Base-by-base conservation (phyloP, 1,284 basidiomycete genomes). In the Meira nashicola region DNA sequence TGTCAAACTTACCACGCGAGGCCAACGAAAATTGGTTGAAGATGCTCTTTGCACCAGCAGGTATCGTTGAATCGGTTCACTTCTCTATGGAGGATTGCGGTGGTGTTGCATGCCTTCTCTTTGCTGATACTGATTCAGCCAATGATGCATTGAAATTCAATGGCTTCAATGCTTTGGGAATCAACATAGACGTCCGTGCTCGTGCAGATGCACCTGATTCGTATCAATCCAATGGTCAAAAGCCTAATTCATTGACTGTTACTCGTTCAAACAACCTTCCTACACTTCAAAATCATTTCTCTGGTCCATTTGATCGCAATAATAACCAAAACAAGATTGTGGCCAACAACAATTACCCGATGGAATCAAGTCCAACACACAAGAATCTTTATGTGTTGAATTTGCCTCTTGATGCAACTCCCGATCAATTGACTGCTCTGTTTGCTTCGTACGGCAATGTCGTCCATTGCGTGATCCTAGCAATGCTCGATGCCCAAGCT, bases 381-480 rank as follows among this genome's bases (percentile, higher is more conserved):
- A 67, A 70, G 48, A 77, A 78, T 46, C 63, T 78, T 15, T 78
- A 78, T 57, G 65, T 78, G 5, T 68, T 78, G 48, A 78, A 77
- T 44, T 62, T 78, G 15, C 76, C 76, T 6, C 64, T 78, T 21
- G 70, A 74, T 49, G 75, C 71, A 14, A 67, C 71, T 25, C 70
- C 68, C 1, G 63, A 69, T 25, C 66, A 76, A 44, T 61, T 78
- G 19, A 63, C 68, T 9, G 63, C 62, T 1, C 63, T 78, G 1
- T 78, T 78, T 51, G 48, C 49, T 11, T 51, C 51, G 1, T 70
- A 68, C 58, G 76, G 74, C 21, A 50, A 46, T 10, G 76, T 78
- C 6, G 62, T 65, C 23, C 76, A 78, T 60, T 73, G 73, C 19
- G 76, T 78, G 19, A 77, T 78, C 25, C 62, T 78, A 14, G 74